Evolutionary conservation across 306 rosid genomes (phyloP), one percentile per base, ranked within the genome.

Genomic region (Ormosia emarginata): DNA sequence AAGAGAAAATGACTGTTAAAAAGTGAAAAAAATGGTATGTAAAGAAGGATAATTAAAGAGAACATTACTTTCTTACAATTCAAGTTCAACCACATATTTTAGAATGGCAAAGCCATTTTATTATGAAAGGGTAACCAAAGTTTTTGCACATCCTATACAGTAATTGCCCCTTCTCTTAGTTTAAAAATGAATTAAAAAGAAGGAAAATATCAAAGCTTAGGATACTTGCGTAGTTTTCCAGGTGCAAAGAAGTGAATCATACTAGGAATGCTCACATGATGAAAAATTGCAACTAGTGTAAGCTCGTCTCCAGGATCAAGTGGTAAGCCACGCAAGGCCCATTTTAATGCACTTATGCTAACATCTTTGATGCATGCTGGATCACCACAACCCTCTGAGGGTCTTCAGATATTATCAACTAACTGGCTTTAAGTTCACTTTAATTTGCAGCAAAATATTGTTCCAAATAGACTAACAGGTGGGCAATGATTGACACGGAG

Each of bases 231-330:
- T 17, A 77, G 71, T 83, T 33, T 87, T 4, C 77, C 79, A 72
- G 47, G 64, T 81, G 63, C 80, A 66, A 66, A 46, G 81, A 84
- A 75, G 82, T 87, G 50, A 77, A 78, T 84, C 90, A 83, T 88
- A 78, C 85, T 78, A 44, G 97, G 91, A 46, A 81, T 86, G 65
- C 46, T 75, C 71, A 80, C 81, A 87, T 83, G 93, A 63, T 80
- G 92, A 88, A 89, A 88, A 88, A 89, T 89, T 32, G 85, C 85
- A 75, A 90, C 58, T 65, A 92, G 64, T 75, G 77, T 83, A 68
- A 94, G 91, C 43, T 80, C 84, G 87, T 94, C 97, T 81, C 92
- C 94, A 56, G 64, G 64, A 15, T 79, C 80, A 80, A 87, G 90
- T 59, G 89, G 80, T 8, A 84, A 85, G 69, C 76, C 86, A 10